These are phyloP conservation scores for Malus fusca DNA, from an alignment of 306 rosid species.

Conservation along the genomic window DNA sequence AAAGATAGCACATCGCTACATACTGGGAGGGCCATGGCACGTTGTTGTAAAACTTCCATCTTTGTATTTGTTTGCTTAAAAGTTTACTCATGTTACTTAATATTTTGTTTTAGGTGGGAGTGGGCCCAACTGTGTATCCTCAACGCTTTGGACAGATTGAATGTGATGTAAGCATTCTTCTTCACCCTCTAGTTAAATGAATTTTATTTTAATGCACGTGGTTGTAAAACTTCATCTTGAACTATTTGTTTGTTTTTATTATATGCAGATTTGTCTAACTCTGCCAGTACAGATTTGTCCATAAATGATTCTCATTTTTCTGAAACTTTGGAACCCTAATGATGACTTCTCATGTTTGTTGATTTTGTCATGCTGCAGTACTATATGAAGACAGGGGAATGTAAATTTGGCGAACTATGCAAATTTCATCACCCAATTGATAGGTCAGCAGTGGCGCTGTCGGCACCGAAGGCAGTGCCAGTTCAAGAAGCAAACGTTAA, in stretches of 20 bases:
- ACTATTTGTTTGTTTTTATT: too few relatives aligned
- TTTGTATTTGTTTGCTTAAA: constrained; percentile 5
- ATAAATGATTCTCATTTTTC: background rate
- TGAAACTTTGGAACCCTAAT: background rate
- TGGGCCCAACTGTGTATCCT: constrained; percentile 52
- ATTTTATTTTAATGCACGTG: background rate
- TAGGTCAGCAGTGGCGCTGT: constrained; percentile 53
- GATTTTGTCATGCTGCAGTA: constrained; percentile 31
- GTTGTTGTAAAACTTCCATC: constrained; percentile 14
- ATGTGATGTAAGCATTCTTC: constrained; percentile 59
- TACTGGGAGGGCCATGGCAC: background rate
- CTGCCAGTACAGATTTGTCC: background rate
- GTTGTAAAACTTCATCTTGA: too few relatives aligned
- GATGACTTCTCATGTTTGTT: background rate
- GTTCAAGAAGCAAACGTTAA: constrained; percentile 41
- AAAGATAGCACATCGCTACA: background rate
- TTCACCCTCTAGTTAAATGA: background rate
- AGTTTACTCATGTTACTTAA: constrained; percentile 17
- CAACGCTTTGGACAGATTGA: constrained; percentile 88
- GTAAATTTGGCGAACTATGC: constrained; percentile 83
- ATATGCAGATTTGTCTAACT: background rate
- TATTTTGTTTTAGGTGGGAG: constrained; percentile 56
- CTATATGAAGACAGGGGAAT: constrained; percentile 93
- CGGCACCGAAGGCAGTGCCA: constrained; percentile 17
- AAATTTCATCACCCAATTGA: constrained; percentile 84